phyloP scores from a whole-genome alignment of 768 basidiomycete species.

The Trametes cingulata region DNA sequence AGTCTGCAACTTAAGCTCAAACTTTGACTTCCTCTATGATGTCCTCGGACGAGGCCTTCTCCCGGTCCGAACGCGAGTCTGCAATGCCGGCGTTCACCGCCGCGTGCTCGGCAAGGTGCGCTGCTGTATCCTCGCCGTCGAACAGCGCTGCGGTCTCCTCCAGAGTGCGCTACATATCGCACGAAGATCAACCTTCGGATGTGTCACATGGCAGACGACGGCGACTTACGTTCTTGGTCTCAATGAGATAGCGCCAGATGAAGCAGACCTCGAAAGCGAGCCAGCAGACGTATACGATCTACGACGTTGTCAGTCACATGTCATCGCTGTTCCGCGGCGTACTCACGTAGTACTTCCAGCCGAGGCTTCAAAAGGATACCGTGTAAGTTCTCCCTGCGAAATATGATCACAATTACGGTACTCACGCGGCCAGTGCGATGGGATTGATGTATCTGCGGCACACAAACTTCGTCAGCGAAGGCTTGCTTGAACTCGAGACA shows the following conservation, averaged over 20 bases:
- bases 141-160: conserved; percentile 39
- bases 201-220: neutral
- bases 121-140: conserved; percentile 33
- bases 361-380: conserved; percentile 23
- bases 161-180: conserved; percentile 29
- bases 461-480: neutral
- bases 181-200: neutral
- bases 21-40: conserved; percentile 25
- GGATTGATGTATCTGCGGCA: conserved; percentile 40
- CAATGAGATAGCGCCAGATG: conserved; percentile 39
- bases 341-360: conserved; percentile 48
- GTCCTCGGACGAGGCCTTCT: conserved; percentile 25
- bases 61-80: conserved; percentile 25
- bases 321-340: neutral
- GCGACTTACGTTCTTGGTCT: conserved; percentile 38
- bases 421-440: conserved; percentile 36
- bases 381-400: conserved; percentile 10
- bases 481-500: neutral
- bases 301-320: neutral
- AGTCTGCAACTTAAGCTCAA: neutral
- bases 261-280: conserved; percentile 42
- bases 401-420: neutral
- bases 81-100: conserved; percentile 21
- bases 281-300: conserved; percentile 44
- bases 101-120: conserved; percentile 23